A percentile compares a stretch with the other conserved stretches of the same genome.
phyloP scores from a whole-genome alignment of 805 yeast species.

The Candida xiaguanensis region DNA sequence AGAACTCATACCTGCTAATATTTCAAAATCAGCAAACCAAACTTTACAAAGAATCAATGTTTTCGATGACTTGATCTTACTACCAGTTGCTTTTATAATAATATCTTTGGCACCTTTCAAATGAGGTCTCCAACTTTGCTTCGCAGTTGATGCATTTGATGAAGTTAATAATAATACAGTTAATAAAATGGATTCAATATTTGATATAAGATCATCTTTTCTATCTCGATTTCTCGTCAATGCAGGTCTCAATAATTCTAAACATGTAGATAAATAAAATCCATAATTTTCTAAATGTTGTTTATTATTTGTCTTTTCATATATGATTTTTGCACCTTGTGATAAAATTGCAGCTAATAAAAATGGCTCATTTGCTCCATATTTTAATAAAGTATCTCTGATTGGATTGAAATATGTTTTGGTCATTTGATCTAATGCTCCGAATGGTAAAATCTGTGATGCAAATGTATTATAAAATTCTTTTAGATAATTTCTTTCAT shows the following conservation, averaged over 20 bases:
- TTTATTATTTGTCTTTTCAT: conserved; percentile 30
- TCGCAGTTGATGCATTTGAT: conserved; percentile 51
- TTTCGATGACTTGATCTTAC: conserved; percentile 26
- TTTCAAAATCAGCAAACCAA: conserved; percentile 56
- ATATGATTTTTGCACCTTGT: conserved; percentile 61
- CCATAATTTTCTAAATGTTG: conserved; percentile 42
- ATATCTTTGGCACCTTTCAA: conserved; percentile 61
- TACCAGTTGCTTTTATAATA: conserved; percentile 37
- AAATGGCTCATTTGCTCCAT: conserved; percentile 61
- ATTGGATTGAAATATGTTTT: conserved; percentile 44
- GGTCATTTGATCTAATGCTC: conserved; percentile 25
- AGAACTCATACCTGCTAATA: conserved; percentile 54
- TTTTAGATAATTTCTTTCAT: conserved; percentile 29
- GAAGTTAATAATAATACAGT: conserved; percentile 65
- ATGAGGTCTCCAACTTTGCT: conserved; percentile 63
- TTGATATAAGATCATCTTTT: conserved; percentile 22
- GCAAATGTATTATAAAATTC: conserved; percentile 36
- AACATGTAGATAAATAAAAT: conserved; percentile 58
- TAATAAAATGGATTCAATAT: conserved; percentile 61
- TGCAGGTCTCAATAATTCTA: conserved; percentile 52
- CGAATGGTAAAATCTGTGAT: conserved; percentile 34
- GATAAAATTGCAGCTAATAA: conserved; percentile 68
- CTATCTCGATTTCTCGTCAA: conserved; percentile 17
- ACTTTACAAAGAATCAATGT: conserved; percentile 50
- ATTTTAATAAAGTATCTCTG: conserved; percentile 57